A percentile compares a stretch with the other conserved stretches of the same genome.
Evolutionary conservation across 306 rosid species (phyloP).

Genomic region (Cucumis hystrix): DNA sequence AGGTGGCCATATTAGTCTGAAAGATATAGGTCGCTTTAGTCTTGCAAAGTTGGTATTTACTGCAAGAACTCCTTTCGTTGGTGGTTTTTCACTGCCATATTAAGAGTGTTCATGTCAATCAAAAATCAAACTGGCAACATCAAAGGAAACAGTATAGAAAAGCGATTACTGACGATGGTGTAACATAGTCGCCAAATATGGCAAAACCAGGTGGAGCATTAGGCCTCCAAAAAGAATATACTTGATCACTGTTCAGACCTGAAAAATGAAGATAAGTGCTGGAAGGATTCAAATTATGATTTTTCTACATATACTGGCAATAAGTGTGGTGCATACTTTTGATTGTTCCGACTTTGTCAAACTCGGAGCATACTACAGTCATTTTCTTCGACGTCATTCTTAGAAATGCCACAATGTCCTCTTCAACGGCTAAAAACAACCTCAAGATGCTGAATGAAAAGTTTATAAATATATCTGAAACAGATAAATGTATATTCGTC

Average conservation of each 20-base stretch:
- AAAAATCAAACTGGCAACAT: background rate
- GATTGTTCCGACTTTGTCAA: constrained; percentile 81
- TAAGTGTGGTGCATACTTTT: constrained; percentile 27
- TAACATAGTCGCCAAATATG: constrained; percentile 83
- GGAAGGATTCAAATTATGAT: background rate
- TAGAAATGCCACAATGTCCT: constrained; percentile 74
- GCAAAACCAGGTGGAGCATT: constrained; percentile 93
- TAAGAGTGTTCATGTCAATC: constrained; percentile 14
- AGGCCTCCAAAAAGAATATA: constrained; percentile 90
- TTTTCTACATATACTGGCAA: background rate
- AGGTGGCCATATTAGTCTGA: constrained; percentile 79
- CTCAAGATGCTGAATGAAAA: constrained; percentile 91
- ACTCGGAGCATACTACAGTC: constrained; percentile 84
- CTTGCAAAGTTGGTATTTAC: constrained; percentile 61
- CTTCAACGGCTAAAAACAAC: constrained; percentile 87
- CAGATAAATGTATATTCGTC: constrained; percentile 65
- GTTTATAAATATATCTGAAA: constrained; percentile 86
- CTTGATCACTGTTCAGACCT: constrained; percentile 60
- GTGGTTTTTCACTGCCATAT: constrained; percentile 83
- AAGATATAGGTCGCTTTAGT: constrained; percentile 66
- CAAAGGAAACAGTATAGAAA: background rate
- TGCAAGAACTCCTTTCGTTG: constrained; percentile 78
- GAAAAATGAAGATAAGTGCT: constrained; percentile 16
- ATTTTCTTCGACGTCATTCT: constrained; percentile 79
- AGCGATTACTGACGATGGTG: constrained; percentile 64